Conservation (phyloP, 2,329 filamentous ascomycete species). For the Diaporthe sp. region DNA sequence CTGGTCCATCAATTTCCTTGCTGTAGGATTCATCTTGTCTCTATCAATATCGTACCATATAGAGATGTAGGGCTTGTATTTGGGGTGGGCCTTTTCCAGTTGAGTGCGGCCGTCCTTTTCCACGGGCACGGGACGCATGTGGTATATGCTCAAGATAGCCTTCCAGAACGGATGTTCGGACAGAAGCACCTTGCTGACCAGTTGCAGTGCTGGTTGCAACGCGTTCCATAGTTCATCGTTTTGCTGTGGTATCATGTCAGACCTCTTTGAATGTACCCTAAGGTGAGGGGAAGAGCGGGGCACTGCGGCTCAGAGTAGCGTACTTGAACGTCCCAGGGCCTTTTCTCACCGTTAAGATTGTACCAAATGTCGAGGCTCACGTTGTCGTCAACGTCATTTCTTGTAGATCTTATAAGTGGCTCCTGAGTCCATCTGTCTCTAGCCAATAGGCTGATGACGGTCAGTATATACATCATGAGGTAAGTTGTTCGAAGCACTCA, state of each 20-base stretch:
- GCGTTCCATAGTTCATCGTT: conserved; percentile 15
- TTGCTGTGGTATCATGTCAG: not conserved
- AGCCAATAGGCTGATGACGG: not conserved
- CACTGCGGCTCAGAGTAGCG: not conserved
- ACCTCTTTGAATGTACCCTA: no score
- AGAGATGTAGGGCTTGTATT: not conserved
- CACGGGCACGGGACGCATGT: not conserved
- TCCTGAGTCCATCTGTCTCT: not conserved
- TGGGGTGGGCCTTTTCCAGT: not conserved
- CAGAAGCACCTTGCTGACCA: not conserved
- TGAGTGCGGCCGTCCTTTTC: not conserved
- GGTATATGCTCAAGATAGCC: not conserved
- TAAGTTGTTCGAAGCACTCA: not conserved
- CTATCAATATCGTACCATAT: not conserved
- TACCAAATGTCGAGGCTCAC: not conserved
- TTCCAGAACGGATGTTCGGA: not conserved
- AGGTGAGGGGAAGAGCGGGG: not conserved
- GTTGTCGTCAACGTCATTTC: rapidly evolving
- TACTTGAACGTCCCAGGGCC: conserved; percentile 4
- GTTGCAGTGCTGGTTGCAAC: not conserved
- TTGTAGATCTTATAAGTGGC: not conserved
- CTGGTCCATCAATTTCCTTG: not conserved
- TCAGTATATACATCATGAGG: not conserved
- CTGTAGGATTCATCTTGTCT: not conserved
- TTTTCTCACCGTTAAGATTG: not conserved